Conservation (phyloP, 805 yeast species). For the Teunomyces kruisii region DNA sequence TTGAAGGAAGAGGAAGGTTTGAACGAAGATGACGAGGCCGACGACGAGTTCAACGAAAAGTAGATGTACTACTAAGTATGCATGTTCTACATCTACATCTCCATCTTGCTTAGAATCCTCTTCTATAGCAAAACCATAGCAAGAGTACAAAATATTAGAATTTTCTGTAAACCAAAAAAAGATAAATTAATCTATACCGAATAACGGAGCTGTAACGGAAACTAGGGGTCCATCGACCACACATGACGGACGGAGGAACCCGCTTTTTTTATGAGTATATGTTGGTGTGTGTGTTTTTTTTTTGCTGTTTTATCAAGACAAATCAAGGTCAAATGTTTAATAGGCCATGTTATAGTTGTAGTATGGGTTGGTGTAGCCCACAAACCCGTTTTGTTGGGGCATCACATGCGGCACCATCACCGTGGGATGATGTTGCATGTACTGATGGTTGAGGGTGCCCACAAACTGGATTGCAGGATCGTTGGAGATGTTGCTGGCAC, state of each 20-base stretch:
- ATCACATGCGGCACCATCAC: constrained; percentile 6
- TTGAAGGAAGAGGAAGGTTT: constrained; percentile 51
- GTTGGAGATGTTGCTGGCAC: constrained; percentile 4
- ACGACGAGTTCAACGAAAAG: constrained; percentile 10
- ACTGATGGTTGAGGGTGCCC: constrained; percentile 12
- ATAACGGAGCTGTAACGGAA: neutral
- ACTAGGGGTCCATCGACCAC: neutral
- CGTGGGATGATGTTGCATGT: constrained; percentile 4
- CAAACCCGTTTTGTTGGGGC: constrained; percentile 17
- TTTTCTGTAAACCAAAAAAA: neutral
- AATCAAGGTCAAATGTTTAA: neutral
- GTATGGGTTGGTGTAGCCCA: constrained; percentile 40
- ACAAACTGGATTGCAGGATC: constrained; percentile 22
- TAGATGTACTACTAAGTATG: too few species aligned
- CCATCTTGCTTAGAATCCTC: too few species aligned
- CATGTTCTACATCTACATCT: too few species aligned
- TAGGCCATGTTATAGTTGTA: constrained; percentile 32
- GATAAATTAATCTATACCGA: constrained; percentile 1
- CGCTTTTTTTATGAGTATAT: neutral
- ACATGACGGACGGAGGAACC: too few species aligned
- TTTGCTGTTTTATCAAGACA: neutral
- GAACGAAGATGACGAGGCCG: constrained; percentile 34
- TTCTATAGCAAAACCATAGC: constrained; percentile 1
- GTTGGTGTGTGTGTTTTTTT: too few species aligned
- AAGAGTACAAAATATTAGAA: neutral